Evolutionary conservation across 2,329 filamentous ascomycete species (phyloP).

Genomic region (Fusarium sp.): DNA sequence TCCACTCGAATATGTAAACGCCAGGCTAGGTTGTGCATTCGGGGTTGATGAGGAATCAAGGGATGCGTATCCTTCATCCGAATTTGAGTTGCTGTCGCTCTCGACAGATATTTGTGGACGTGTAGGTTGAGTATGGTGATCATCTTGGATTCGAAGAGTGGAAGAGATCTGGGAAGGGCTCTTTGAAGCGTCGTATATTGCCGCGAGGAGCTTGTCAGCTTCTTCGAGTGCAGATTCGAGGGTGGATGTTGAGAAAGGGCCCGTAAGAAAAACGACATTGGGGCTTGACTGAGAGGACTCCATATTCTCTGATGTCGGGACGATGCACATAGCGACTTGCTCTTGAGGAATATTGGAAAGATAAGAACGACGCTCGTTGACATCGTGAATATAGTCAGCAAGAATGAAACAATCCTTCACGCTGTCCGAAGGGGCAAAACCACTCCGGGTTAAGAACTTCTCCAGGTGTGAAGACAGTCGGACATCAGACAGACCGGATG

Average conservation of each 20-base stretch:
- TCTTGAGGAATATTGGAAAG: neutral
- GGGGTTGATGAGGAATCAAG: neutral
- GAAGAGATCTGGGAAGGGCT: neutral
- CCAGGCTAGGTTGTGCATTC: neutral
- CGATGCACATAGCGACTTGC: slow-evolving; percentile 32
- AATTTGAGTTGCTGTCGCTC: neutral
- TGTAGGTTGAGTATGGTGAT: neutral
- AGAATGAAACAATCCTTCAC: slow-evolving; percentile 18
- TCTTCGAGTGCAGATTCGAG: slow-evolving; percentile 27
- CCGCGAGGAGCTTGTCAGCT: slow-evolving; percentile 9
- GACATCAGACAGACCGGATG: neutral
- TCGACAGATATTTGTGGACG: rapidly evolving
- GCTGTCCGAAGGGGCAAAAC: slow-evolving; percentile 13
- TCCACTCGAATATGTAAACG: neutral
- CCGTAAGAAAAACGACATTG: slow-evolving; percentile 31
- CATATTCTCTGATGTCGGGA: slow-evolving; percentile 7
- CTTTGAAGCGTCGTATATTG: neutral
- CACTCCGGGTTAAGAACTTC: slow-evolving; percentile 9
- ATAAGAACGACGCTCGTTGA: slow-evolving; percentile 6
- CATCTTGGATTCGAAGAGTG: neutral
- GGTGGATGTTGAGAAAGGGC: slow-evolving; percentile 15
- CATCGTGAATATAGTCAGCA: slow-evolving; percentile 21
- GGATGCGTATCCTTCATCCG: slow-evolving; percentile 15
- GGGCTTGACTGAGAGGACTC: neutral
- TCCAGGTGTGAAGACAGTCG: slow-evolving; percentile 14